Percentiles rank a stretch among this genome's conserved stretches.
phyloP scores from a whole-genome alignment of 768 basidiomycete genomes.

The Trametes villosa region DNA sequence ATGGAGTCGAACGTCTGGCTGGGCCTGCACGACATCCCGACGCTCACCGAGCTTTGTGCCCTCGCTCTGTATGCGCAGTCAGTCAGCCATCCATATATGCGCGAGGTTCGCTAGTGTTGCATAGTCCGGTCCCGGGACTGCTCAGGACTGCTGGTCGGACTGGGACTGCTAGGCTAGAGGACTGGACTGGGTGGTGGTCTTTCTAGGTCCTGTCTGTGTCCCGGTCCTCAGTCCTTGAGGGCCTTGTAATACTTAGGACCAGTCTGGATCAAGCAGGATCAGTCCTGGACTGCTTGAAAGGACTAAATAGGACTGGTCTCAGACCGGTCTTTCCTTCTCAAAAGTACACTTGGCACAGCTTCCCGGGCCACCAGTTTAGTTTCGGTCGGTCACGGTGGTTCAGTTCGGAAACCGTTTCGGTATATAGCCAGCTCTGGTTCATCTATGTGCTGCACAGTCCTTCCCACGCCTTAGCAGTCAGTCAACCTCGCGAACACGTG shows the following conservation, averaged over 20 bases:
- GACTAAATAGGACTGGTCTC: neutral
- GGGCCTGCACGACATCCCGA: slow-evolving; percentile 21
- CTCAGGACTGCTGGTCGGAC: neutral
- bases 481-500: no score
- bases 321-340: neutral
- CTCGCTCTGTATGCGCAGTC: slow-evolving; percentile 22
- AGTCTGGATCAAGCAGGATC: neutral
- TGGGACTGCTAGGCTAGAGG: neutral
- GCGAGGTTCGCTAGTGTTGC: neutral
- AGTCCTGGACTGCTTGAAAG: neutral
- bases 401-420: no score
- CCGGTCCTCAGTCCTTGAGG: neutral
- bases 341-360: neutral
- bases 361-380: neutral
- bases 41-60: slow-evolving; percentile 26
- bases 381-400: neutral
- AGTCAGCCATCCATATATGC: slow-evolving; percentile 26
- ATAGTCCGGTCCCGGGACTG: neutral
- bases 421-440: no score
- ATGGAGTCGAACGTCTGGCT: slow-evolving; percentile 36
- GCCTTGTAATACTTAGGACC: neutral
- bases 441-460: no score
- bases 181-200: neutral
- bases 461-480: no score
- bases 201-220: neutral